Base-by-base conservation (phyloP, 805 yeast genomes). In the Kluyveromyces starmeri region DNA sequence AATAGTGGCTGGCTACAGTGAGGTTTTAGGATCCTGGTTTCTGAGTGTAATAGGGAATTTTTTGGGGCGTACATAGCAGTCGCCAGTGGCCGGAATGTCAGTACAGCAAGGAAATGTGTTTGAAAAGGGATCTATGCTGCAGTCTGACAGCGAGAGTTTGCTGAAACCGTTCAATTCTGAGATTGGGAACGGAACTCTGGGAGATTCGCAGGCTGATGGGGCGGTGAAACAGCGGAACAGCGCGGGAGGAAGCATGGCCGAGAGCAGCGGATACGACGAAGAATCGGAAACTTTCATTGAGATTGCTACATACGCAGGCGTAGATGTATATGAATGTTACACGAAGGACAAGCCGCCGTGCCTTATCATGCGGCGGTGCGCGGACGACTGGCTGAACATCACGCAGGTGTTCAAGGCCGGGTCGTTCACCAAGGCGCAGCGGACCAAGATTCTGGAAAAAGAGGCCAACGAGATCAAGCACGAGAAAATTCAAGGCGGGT, bases 321-420 rank as follows among this genome's bases (percentile, higher is more conserved):
- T 67, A 2, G 75, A 70, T 34, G 76, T 71, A 5, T 68, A 56
- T 50, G 86, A 79, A 51, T 72, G 77, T 51, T 77, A 76, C 31
- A 71, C 83, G 27, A 65, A 72, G 21, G 83, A 78, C 34, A 46
- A 36, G 27, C 59, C 49, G 37, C 45, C 55, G 8, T 42, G 52
- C 13, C 49, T 58, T 26, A 54, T 55, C 2, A 92, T 92, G 97
- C 73, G 97, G 48, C 68, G 97, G 38, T 78, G 83, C 41, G 68
- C 71, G 32, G 98, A 92, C 55, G 83, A 88, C 47, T 92, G 97
- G 97, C 85, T 92, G 36, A 83, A 83, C 51, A 85, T 86, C 15
- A 83, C 94, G 1, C 94, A 83, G 53, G 78, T 82, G 23, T 63
- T 83, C 45, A 82, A 83, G 52, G 75, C 82, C 40, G 86, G 88